phyloP scores from a whole-genome alignment of 345 rosid species.

The Camelina hispida region DNA sequence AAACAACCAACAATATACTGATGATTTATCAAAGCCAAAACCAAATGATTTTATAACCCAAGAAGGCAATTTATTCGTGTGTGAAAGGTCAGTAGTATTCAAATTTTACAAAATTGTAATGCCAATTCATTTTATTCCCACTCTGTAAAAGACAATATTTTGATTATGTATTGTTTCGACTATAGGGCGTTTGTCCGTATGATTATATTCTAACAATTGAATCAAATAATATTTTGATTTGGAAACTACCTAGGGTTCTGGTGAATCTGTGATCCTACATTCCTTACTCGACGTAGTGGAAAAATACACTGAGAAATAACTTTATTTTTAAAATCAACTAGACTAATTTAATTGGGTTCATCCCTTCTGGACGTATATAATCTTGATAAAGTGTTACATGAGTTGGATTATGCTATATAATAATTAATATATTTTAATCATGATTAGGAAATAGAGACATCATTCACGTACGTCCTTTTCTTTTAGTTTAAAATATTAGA shows the following conservation, averaged over 20 bases:
- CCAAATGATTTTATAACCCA: not conserved
- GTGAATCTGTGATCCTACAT: constrained; percentile 16
- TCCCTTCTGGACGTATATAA: constrained; percentile 24
- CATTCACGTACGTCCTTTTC: constrained; percentile 33
- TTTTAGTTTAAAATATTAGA: constrained; percentile 14
- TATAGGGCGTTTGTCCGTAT: not conserved
- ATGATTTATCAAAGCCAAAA: not conserved
- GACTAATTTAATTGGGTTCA: constrained; percentile 4
- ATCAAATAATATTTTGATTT: not conserved
- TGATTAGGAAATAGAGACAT: constrained; percentile 25
- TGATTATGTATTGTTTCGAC: not conserved
- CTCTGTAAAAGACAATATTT: too few relatives aligned
- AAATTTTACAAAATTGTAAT: constrained; percentile 11
- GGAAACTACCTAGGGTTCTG: not conserved
- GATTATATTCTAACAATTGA: constrained; percentile 13
- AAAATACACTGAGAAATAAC: not conserved
- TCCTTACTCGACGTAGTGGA: not conserved
- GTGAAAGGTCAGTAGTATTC: not conserved
- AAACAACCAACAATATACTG: not conserved
- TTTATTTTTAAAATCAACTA: not conserved
- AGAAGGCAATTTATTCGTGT: constrained; percentile 5
- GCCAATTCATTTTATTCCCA: not conserved
- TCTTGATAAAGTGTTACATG: constrained; percentile 6
- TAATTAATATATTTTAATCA: not conserved
- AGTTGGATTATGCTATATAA: constrained; percentile 1